A percentile compares a stretch with the other conserved stretches of the same genome.
phyloP scores from a whole-genome alignment of 345 rosid genomes.

The Sonneratia alba region DNA sequence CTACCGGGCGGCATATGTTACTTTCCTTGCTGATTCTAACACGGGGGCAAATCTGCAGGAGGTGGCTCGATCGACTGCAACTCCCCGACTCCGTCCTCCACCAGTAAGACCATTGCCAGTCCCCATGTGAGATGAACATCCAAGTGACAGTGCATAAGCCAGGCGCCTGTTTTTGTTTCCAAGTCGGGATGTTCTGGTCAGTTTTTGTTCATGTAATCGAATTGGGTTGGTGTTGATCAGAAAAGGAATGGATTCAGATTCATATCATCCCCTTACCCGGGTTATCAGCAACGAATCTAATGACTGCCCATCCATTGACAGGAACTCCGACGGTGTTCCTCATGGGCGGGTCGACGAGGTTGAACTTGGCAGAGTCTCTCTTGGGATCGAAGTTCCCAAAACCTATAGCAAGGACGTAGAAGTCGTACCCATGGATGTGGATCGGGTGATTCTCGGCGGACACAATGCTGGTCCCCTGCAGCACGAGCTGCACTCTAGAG shows the following conservation, averaged over 20 bases:
- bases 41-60: slow-evolving; percentile 59
- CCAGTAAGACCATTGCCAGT: slow-evolving; percentile 74
- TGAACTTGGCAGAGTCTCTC: slow-evolving; percentile 58
- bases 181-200: background rate
- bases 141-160: slow-evolving; percentile 95
- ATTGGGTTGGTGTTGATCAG: background rate
- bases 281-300: slow-evolving; percentile 88
- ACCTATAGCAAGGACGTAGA: slow-evolving; percentile 71
- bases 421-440: slow-evolving; percentile 93
- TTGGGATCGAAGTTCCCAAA: slow-evolving; percentile 80
- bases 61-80: slow-evolving; percentile 49
- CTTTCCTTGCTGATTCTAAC: slow-evolving; percentile 21
- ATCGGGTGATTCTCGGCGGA: slow-evolving; percentile 87
- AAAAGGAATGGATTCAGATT: background rate
- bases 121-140: slow-evolving; percentile 91
- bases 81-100: slow-evolving; percentile 61
- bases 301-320: slow-evolving; percentile 80
- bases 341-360: slow-evolving; percentile 80
- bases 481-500: slow-evolving; percentile 63
- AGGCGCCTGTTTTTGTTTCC: slow-evolving; percentile 43
- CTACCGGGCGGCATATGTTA: slow-evolving; percentile 2
- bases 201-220: background rate
- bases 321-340: slow-evolving; percentile 83
- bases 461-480: slow-evolving; percentile 75
- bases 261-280: slow-evolving; percentile 42